Evolutionary conservation across 495 filamentous ascomycete genomes (phyloP).

Genomic region (Trichodelitschia bisporula): DNA sequence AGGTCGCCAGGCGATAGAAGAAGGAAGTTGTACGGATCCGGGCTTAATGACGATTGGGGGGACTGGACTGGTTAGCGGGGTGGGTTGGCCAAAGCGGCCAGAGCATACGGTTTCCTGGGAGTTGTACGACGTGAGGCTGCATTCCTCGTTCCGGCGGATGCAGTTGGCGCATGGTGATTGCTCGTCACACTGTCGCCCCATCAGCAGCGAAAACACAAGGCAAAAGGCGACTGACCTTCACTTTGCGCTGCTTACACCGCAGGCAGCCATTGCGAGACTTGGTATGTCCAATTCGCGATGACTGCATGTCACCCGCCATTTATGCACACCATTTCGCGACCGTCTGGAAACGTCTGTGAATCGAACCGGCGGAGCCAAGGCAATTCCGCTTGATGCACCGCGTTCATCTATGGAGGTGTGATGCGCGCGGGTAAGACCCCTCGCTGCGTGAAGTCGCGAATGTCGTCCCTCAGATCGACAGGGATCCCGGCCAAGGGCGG

Average conservation of each 20-base stretch:
- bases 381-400: background rate
- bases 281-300: background rate
- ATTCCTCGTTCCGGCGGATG: background rate
- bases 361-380: background rate
- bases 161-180: background rate
- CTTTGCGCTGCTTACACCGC: background rate
- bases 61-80: background rate
- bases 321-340: no score
- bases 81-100: background rate
- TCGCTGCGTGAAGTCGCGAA: background rate
- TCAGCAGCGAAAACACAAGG: background rate
- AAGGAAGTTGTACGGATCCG: background rate
- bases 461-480: no score
- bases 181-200: background rate
- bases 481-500: no score
- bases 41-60: no score
- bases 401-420: background rate
- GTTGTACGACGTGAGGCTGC: background rate
- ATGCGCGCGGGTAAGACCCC: background rate
- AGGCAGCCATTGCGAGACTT: background rate
- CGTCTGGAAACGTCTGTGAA: background rate
- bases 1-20: background rate
- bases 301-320: no score
- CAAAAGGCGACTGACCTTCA: background rate
- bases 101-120: background rate